Evolutionary conservation across 805 yeast species (phyloP).

Genomic region (Maudiozyma saulgeensis): DNA sequence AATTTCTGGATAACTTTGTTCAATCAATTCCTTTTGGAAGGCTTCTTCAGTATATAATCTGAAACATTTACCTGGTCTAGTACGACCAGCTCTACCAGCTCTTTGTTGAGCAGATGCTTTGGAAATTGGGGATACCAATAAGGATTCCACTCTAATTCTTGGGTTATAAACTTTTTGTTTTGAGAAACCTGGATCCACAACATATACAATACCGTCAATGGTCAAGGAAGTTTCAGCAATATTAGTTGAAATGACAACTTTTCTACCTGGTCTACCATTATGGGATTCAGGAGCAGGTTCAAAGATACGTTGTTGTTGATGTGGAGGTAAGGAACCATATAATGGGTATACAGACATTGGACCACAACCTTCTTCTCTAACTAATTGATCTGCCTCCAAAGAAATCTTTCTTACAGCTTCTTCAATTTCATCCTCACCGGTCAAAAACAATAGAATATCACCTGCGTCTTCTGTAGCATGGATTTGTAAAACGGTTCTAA

Average conservation of each 20-base stretch:
- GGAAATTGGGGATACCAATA: slow-evolving; percentile 90
- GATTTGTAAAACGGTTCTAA: slow-evolving; percentile 88
- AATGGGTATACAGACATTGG: slow-evolving; percentile 84
- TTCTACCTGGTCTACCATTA: slow-evolving; percentile 88
- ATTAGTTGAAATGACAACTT: slow-evolving; percentile 84
- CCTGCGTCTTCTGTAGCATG: slow-evolving; percentile 96
- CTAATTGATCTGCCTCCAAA: slow-evolving; percentile 79
- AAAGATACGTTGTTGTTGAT: slow-evolving; percentile 88
- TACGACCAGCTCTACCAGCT: slow-evolving; percentile 99
- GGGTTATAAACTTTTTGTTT: slow-evolving; percentile 96
- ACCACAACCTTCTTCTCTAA: slow-evolving; percentile 84
- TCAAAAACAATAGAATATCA: slow-evolving; percentile 74
- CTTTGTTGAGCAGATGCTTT: slow-evolving; percentile 97
- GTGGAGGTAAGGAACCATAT: slow-evolving; percentile 94
- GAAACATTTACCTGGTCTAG: slow-evolving; percentile 96
- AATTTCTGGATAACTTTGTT: slow-evolving; percentile 94
- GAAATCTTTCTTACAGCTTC: slow-evolving; percentile 87
- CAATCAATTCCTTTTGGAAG: slow-evolving; percentile 83
- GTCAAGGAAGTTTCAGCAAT: slow-evolving; percentile 97
- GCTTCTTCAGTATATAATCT: slow-evolving; percentile 95
- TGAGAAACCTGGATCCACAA: slow-evolving; percentile 94
- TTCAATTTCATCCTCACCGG: slow-evolving; percentile 97
- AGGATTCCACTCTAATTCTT: slow-evolving; percentile 87
- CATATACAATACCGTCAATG: slow-evolving; percentile 94
- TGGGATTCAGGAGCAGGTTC: slow-evolving; percentile 74